Percentiles rank a stretch among this genome's conserved stretches.
phyloP scores from a whole-genome alignment of 2,329 filamentous ascomycete genomes.

The Scleromitrula shiraiana region DNA sequence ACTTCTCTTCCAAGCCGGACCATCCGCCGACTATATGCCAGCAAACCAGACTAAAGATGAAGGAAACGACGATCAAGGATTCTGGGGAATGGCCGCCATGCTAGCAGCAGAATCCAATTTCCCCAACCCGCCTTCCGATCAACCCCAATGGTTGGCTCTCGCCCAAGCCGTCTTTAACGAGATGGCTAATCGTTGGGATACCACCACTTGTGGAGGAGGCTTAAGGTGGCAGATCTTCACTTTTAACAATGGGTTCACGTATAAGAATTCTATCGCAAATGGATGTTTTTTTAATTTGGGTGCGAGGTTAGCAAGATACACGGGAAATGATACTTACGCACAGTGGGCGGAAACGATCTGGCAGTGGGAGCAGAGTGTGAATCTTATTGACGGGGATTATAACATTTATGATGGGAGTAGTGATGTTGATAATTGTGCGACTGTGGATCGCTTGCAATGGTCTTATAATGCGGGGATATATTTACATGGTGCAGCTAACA shows the following conservation, averaged over 20 bases:
- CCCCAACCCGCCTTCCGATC: conserved; percentile 40
- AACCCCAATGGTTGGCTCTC: conserved; percentile 61
- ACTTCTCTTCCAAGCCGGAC: conserved; percentile 65
- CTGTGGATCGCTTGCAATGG: conserved; percentile 56
- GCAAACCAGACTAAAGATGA: conserved; percentile 51
- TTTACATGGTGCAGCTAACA: conserved; percentile 46
- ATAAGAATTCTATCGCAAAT: conserved; percentile 61
- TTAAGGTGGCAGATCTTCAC: conserved; percentile 78
- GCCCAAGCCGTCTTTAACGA: conserved; percentile 76
- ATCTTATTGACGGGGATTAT: conserved; percentile 49
- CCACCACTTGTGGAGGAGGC: conserved; percentile 58
- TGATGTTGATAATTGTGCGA: conserved; percentile 47
- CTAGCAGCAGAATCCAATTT: conserved; percentile 62
- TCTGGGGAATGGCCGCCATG: conserved; percentile 66
- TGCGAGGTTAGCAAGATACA: conserved; percentile 65
- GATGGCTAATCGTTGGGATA: conserved; percentile 66
- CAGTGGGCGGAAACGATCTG: conserved; percentile 72
- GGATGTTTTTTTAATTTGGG: conserved; percentile 54
- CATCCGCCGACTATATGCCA: conserved; percentile 69
- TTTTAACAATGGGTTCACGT: conserved; percentile 73
- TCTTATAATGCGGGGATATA: conserved; percentile 63
- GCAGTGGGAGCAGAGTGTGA: conserved; percentile 53
- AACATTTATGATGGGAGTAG: conserved; percentile 53
- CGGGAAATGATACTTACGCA: conserved; percentile 65
- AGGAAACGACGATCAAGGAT: conserved; percentile 67